Base-by-base conservation (phyloP, 257 asterid genomes). In the Knoxia roxburghii region DNA sequence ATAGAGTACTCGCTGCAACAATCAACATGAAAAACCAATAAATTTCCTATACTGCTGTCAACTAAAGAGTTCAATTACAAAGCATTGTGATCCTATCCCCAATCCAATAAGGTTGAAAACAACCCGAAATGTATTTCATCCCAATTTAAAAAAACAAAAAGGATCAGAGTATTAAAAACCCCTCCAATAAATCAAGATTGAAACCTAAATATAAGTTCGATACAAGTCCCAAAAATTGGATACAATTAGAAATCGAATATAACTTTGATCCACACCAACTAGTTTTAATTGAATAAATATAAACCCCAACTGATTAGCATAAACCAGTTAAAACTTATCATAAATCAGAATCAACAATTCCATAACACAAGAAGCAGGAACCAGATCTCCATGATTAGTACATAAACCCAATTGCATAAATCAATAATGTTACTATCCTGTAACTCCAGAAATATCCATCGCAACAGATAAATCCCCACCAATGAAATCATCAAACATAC, bases 1-100 rank as follows among this genome's bases (percentile, higher is more conserved):
- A 84, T 86, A 30, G 96, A 89, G 73, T 89, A 86, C 76, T 89
- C 95, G 53, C 96, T 89, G 77, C 72, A 78, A 69, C 76, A 77
- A 64, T 30, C 54, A 57, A 50, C 60, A 62, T 63, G 0, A 0
- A 7, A n/a, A 26, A 6, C 51, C 68, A 23, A 53, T 15, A 61
- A 71, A 43, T 32, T 43, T 70, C 8, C n/a, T 59, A 61, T n/a
- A 2, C 48, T 45, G 29, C 56, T 18, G 65, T 27, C 32, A 6
- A 49, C 45, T 63, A 32, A 55, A 61, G n/a, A 15, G 29, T 5
- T 14, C n/a, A n/a, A n/a, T n/a, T n/a, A n/a, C n/a, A n/a, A n/a
- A n/a, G n/a, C n/a, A n/a, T n/a, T n/a, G n/a, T n/a, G n/a, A n/a
- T n/a, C n/a, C n/a, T n/a, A n/a, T n/a, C n/a, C n/a, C n/a, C n/a